These are phyloP conservation scores for Ophiocordyceps camponoti-rufipedis DNA, from an alignment of 2,329 filamentous ascomycete species.

Conservation along the genomic window DNA sequence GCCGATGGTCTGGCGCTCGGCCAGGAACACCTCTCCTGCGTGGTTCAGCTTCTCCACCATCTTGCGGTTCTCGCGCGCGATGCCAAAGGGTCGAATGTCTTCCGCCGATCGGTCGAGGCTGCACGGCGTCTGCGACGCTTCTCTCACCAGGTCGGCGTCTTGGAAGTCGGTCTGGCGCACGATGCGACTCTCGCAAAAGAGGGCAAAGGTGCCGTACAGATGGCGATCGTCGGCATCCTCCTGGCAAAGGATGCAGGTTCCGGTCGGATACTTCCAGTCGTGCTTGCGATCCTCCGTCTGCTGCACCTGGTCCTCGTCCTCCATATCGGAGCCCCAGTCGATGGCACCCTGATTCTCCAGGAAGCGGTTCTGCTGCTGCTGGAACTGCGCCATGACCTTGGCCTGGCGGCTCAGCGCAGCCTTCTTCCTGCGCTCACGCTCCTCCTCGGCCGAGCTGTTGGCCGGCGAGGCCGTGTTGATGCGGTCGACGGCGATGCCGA, in stretches of 20 bases:
- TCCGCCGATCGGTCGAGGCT: slow-evolving; percentile 79
- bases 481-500: slow-evolving; percentile 55
- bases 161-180: slow-evolving; percentile 71
- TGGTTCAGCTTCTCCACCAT: slow-evolving; percentile 59
- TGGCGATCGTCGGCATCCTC: slow-evolving; percentile 83
- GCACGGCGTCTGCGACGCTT: slow-evolving; percentile 59
- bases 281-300: slow-evolving; percentile 44
- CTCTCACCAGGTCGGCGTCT: slow-evolving; percentile 67
- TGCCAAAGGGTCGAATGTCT: slow-evolving; percentile 69
- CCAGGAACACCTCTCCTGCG: slow-evolving; percentile 49
- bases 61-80: slow-evolving; percentile 71
- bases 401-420: slow-evolving; percentile 80
- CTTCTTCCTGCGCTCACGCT: slow-evolving; percentile 72
- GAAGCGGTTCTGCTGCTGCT: slow-evolving; percentile 92
- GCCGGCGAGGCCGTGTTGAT: slow-evolving; percentile 74
- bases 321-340: slow-evolving; percentile 68
- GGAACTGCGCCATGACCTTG: slow-evolving; percentile 93
- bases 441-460: slow-evolving; percentile 46
- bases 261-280: slow-evolving; percentile 73
- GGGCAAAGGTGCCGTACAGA: slow-evolving; percentile 83
- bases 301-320: slow-evolving; percentile 45
- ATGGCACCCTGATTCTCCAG: slow-evolving; percentile 73
- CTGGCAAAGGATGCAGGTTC: slow-evolving; percentile 90
- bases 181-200: slow-evolving; percentile 72
- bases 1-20: slow-evolving; percentile 67